Evolutionary conservation across 116 monocot species (phyloP).

Genomic region (Posidonia oceanica): DNA sequence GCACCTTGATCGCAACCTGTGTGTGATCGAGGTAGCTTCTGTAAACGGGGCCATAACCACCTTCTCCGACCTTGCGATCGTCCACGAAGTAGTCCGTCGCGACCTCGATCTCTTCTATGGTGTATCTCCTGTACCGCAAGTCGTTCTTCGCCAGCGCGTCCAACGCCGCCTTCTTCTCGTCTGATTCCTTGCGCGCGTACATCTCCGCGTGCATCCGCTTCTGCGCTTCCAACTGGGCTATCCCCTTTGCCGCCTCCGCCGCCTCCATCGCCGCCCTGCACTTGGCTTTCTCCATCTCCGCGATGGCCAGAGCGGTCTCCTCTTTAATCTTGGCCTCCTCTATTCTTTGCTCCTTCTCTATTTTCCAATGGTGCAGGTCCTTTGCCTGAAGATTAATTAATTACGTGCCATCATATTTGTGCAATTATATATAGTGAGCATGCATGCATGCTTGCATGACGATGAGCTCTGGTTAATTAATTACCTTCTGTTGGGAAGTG

Average conservation of each 20-base stretch:
- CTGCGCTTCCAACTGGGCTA: conserved; percentile 29
- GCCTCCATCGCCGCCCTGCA: conserved; percentile 26
- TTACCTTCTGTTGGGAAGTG: conserved; percentile 26
- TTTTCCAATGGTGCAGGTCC: conserved; percentile 24
- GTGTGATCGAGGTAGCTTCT: conserved; percentile 42
- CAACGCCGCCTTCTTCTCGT: conserved; percentile 22
- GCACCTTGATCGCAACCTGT: conserved; percentile 43
- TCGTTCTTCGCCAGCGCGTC: conserved; percentile 2
- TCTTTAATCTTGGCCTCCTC: conserved; percentile 9
- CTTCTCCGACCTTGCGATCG: conserved; percentile 44
- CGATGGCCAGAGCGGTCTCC: conserved; percentile 27
- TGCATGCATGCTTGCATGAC: too few relatives aligned
- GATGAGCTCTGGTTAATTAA: neutral
- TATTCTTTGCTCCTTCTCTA: conserved; percentile 22
- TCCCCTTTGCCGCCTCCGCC: conserved; percentile 23
- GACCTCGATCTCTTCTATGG: conserved; percentile 40
- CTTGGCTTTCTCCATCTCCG: conserved; percentile 39
- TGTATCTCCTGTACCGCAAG: conserved; percentile 39
- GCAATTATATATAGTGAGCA: too few relatives aligned
- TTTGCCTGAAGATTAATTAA: too few relatives aligned
- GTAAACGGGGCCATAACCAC: conserved; percentile 56
- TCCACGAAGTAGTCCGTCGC: conserved; percentile 37
- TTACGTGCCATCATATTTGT: too few relatives aligned
- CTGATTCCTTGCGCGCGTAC: conserved; percentile 17
- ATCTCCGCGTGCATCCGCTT: conserved; percentile 21